Evolutionary conservation across 2,329 filamentous ascomycete genomes (phyloP), one percentile per base, ranked within the genome.

Genomic region (Furcasterigmium sp.): DNA sequence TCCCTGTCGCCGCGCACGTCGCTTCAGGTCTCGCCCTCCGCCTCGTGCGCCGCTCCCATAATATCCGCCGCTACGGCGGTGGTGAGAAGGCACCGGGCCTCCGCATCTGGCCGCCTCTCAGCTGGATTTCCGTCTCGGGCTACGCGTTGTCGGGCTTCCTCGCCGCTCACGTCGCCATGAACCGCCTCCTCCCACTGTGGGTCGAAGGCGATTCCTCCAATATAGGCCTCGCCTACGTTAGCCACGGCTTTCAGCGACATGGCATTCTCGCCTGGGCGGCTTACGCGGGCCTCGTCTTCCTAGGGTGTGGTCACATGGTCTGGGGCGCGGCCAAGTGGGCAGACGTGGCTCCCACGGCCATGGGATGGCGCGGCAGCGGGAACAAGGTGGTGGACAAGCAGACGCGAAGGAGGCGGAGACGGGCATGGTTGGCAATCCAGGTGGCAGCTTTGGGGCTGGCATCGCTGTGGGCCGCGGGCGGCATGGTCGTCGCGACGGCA

Each of bases 321-420:
- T 94, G 89, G 80, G 91, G 91, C 3, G 80, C 81, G 65, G 87
- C 88, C n/a, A 85, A 80, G 62, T 96, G 88, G 86, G 67, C 91
- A 46, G 81, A 81, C 0, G 69, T 77, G 37, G 73, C 82, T 40
- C 83, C 84, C 17, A 70, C 73, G 2, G 70, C 68, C 49, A 75
- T 62, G 54, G 79, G 61, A 68, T 68, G 53, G 59, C 64, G 54
- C 59, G 71, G 58, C 2, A 63, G 57, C 68, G 59, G 64, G 54
- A 59, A 63, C 67, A 47, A 60, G 47, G 46, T 57, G 1, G 58
- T 72, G 8, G 77, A 80, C 49, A 76, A 69, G 56, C 68, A 63
- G 54, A 72, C 72, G 28, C 69, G 73, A 39, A 61, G 74, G 48
- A 67, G 70, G 46, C 75, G 77, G 58, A 81, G 82, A 58, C 75